Conservation (phyloP, 805 yeast genomes). For the Peterozyma xylosa region DNA sequence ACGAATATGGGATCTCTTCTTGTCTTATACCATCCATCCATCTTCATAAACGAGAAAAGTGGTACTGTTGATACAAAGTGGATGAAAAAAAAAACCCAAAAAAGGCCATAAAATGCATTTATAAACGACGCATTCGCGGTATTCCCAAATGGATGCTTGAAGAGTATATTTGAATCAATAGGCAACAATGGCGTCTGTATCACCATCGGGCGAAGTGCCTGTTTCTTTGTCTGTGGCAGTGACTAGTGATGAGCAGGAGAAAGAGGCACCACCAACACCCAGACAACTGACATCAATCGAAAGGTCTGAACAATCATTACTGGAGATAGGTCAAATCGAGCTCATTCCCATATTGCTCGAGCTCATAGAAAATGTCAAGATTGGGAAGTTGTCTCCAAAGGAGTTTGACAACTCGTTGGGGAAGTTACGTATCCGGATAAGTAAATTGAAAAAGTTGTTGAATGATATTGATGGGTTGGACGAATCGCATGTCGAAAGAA, state of each 20-base stretch:
- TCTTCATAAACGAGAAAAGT: too few species aligned
- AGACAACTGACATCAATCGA: neutral
- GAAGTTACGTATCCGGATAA: conserved; percentile 32
- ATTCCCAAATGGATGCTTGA: neutral
- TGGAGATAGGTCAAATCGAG: conserved; percentile 26
- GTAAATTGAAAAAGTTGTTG: conserved; percentile 25
- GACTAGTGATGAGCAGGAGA: neutral
- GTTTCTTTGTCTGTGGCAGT: neutral
- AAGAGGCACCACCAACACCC: neutral
- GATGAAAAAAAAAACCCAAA: too few species aligned
- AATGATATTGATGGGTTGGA: conserved; percentile 36
- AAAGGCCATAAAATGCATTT: neutral
- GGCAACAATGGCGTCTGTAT: neutral
- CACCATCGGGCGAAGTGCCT: conserved; percentile 1
- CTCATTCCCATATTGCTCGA: conserved; percentile 32
- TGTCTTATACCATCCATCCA: too few species aligned
- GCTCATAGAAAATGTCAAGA: conserved; percentile 28
- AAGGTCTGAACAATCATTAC: conserved; percentile 13
- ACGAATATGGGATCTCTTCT: too few species aligned
- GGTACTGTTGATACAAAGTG: too few species aligned
- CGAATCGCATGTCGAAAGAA: conserved; percentile 30
- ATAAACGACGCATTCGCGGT: neutral
- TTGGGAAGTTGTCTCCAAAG: conserved; percentile 31
- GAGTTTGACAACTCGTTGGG: conserved; percentile 39
- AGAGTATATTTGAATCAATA: neutral